Evolutionary conservation across 805 yeast species (phyloP), one percentile per base, ranked within the genome.

Genomic region (Pichia insulana): DNA sequence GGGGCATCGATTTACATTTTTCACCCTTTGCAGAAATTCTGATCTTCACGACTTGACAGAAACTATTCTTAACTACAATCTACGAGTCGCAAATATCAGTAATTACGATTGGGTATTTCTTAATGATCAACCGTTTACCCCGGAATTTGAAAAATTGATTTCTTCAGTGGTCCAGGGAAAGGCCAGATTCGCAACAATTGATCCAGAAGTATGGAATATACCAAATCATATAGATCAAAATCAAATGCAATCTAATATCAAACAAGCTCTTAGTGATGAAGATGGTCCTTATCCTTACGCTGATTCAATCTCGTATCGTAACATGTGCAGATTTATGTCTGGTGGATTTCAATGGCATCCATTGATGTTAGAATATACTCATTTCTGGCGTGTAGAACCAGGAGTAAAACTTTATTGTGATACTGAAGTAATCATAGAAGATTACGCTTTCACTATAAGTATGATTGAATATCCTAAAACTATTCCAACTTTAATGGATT

Each of bases 361-460:
- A 41, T 59, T 82, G 47, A 58, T 87, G 68, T 64, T 65, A 44
- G 78, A 80, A 3, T 86, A 83, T 61, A 83, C 81, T 46, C 87
- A 80, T 70, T 87, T 86, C 67, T 87, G 96, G 96, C 74, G 96
- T 61, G 90, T 87, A 35, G 96, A 87, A 62, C 95, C 96, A 10
- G 84, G 78, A 51, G 76, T 82, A 54, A 73, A 73, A 57, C 68
- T 86, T 47, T 77, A 70, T 58, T 87, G 95, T 68, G 95, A 87
- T 61, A 67, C 87, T 39, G 72, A 76, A 28, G 31, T 28, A n/a
- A 12, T n/a, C 6, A n/a, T 28, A 12, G 15, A 28, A 6, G 70
- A 69, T 46, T 85, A 85, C 56, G 87, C 83, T 0, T 85, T 82
- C 63, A 76, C 92, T 15, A 78, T 85, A 41, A 69, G 89, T 15